Base-by-base conservation (phyloP, 306 rosid genomes). In the Trichosanthes truncata region DNA sequence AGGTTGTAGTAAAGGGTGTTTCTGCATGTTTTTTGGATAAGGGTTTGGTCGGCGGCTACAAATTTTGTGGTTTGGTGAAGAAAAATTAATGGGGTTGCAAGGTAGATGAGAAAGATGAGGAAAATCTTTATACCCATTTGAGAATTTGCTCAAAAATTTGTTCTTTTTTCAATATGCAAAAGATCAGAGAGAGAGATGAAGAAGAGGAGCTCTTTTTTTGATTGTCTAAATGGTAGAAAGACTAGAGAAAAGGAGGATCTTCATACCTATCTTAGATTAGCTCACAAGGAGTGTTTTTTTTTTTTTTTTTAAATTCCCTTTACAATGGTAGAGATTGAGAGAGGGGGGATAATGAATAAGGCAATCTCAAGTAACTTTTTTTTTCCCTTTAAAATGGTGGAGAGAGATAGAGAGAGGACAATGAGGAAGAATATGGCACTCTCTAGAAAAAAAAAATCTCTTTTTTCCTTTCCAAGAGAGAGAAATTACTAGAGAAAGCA, bases 11-110 rank as follows among this genome's bases (percentile, higher is more conserved):
- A 89, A 29, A 89, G 89, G n/a, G 97, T 95, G 86, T 79, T 84
- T 83, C 80, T 85, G 89, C 97, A 95, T 3, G 97, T 95, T 10
- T 80, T 86, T n/a, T 83, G 85, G 82, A 95, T 91, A 78, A 93
- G 82, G 74, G 76, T 83, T 18, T 89, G n/a, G 82, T 92, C 91
- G 41, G 88, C 95, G 1, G 46, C 74, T 9, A 80, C 89, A 7
- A 74, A 74, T 49, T 21, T 1, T 29, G 0, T 29, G 72, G 41
- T 71, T 71, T 43, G 29, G 38, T 71, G 21, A 1, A 72, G 17
- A 48, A 46, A 46, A 25, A 26, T 45, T 45, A 7, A 7, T 73
- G 78, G 56, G 13, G 2, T 46, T 73, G 23, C 12, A 5, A 74
- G 5, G 63, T 1, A 76, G 79, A 55, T 65, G 80, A 87, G 62